A percentile compares a stretch with the other conserved stretches of the same genome.
Evolutionary conservation across 768 basidiomycete genomes (phyloP).

Genomic region (Serendipita sp.): DNA sequence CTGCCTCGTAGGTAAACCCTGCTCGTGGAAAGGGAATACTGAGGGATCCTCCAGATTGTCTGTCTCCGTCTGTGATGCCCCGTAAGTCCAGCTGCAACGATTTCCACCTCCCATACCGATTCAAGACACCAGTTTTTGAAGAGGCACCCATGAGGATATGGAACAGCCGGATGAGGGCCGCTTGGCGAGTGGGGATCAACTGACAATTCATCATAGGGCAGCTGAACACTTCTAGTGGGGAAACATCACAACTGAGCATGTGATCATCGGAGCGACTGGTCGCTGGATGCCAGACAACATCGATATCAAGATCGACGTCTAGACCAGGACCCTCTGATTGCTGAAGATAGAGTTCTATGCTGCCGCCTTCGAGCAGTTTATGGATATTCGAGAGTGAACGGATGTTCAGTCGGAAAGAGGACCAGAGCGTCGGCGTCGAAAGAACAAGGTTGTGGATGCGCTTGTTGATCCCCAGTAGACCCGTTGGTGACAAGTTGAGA

Average conservation of each 20-base stretch:
- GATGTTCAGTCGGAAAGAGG: neutral
- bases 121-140: neutral
- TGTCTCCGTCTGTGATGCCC: neutral
- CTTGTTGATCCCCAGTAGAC: neutral
- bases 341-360: neutral
- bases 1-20: neutral
- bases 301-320: neutral
- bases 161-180: neutral
- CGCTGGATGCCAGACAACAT: neutral
- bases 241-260: neutral
- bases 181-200: neutral
- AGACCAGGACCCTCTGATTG: neutral
- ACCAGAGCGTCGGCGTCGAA: neutral
- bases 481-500: neutral
- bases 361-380: neutral
- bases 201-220: neutral
- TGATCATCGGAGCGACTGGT: neutral
- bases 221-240: neutral
- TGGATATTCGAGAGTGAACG: neutral
- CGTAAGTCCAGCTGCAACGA: neutral
- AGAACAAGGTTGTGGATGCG: neutral
- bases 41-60: neutral
- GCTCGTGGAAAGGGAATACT: neutral
- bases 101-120: neutral
- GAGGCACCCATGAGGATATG: neutral